Conservation (phyloP, 2,329 filamentous ascomycete genomes). For the Alternaria sp. region DNA sequence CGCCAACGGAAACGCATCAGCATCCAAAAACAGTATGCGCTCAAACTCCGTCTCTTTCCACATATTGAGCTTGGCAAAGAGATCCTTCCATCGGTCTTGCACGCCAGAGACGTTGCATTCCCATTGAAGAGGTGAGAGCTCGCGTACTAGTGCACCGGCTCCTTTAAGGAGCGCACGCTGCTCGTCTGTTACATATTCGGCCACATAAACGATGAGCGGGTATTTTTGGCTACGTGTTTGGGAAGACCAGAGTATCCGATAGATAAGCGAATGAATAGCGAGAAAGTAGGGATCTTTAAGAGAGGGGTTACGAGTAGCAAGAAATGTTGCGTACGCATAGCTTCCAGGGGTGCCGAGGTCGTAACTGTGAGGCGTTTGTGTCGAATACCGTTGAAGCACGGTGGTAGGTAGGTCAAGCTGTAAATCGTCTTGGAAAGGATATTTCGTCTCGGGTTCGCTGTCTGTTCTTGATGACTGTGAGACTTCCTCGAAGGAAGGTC, state of each 20-base stretch:
- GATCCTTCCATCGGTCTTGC: slow-evolving; percentile 43
- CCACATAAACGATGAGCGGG: slow-evolving; percentile 48
- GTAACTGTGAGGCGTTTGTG: slow-evolving; percentile 39
- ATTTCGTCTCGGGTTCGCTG: slow-evolving; percentile 20
- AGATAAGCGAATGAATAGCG: slow-evolving; percentile 45
- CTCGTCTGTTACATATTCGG: slow-evolving; percentile 40
- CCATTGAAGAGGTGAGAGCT: slow-evolving; percentile 42
- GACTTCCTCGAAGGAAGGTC: not conserved
- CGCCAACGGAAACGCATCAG: slow-evolving; percentile 44
- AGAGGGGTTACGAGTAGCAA: slow-evolving; percentile 42
- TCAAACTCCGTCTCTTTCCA: slow-evolving; percentile 45
- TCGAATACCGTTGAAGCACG: slow-evolving; percentile 23
- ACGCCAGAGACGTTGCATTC: slow-evolving; percentile 33
- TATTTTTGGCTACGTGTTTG: slow-evolving; percentile 35
- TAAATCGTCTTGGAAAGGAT: slow-evolving; percentile 42
- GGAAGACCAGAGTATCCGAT: slow-evolving; percentile 45
- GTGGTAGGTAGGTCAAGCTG: slow-evolving; percentile 31
- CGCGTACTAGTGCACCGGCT: slow-evolving; percentile 45
- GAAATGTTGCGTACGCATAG: slow-evolving; percentile 46
- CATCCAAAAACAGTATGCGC: slow-evolving; percentile 46
- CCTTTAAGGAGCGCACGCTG: slow-evolving; percentile 43
- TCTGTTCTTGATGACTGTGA: not conserved
- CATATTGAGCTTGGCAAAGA: slow-evolving; percentile 50
- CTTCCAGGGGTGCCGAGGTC: slow-evolving; percentile 21
- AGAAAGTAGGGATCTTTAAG: slow-evolving; percentile 48